phyloP scores from a whole-genome alignment of 1,284 basidiomycete species.

The Ganoderma leucocontextum region DNA sequence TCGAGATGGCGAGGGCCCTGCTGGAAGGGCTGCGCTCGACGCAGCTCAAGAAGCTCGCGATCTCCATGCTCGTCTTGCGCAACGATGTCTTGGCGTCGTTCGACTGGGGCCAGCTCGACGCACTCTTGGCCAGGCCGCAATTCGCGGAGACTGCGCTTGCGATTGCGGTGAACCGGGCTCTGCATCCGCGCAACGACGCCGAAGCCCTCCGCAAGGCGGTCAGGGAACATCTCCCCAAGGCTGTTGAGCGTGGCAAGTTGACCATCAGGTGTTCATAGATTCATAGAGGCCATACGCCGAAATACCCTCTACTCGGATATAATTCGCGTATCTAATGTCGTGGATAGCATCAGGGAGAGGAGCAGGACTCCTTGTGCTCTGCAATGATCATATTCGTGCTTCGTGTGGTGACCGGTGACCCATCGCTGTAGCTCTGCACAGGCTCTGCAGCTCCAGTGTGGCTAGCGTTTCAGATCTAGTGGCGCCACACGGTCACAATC shows the following conservation, averaged over 20 bases:
- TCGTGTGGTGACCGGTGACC: too few relatives aligned
- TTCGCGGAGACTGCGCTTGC: conserved; percentile 24
- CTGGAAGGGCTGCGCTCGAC: conserved; percentile 22
- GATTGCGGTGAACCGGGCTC: conserved; percentile 31
- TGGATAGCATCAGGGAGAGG: not conserved
- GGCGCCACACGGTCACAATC: not conserved
- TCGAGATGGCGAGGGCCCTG: conserved; percentile 21
- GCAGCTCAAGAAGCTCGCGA: conserved; percentile 25
- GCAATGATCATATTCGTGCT: not conserved
- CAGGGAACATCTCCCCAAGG: conserved; percentile 20
- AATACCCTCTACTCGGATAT: not conserved
- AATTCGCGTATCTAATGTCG: not conserved
- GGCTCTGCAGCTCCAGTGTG: not conserved
- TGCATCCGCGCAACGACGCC: conserved; percentile 29
- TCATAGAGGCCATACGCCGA: not conserved
- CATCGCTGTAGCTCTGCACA: not conserved
- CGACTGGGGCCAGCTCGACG: conserved; percentile 32
- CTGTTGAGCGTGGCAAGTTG: conserved; percentile 26
- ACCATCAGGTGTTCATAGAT: conserved; percentile 18
- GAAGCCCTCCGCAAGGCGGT: conserved; percentile 22
- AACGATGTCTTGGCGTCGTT: conserved; percentile 26
- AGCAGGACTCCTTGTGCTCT: not conserved
- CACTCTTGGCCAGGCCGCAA: conserved; percentile 18
- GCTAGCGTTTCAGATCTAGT: not conserved
- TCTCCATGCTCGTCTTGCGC: conserved; percentile 31